Conservation (phyloP, 2,329 filamentous ascomycete species). For the Pestalotiopsis sp. region DNA sequence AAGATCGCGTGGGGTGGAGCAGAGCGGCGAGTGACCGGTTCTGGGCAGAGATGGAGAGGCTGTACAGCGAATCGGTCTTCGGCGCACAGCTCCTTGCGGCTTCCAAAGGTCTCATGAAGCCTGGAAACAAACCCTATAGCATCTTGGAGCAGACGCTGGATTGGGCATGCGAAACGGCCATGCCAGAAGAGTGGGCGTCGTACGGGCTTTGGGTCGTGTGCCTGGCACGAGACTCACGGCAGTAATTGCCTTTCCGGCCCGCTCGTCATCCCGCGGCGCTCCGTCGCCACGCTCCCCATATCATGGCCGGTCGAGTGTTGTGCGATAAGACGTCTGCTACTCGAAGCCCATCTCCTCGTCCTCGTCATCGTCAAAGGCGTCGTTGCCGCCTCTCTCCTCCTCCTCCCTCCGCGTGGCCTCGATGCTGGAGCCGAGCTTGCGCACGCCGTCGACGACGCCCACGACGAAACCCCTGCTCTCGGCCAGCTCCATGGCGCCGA, state of each 20-base stretch:
- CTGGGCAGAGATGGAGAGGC: not conserved
- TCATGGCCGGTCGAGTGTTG: too few relatives aligned
- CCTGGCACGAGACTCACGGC: too few relatives aligned
- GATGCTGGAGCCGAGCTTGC: constrained; percentile 77
- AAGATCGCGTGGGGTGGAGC: too few relatives aligned
- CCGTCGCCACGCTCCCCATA: too few relatives aligned
- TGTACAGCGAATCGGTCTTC: not conserved
- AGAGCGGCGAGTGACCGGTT: too few relatives aligned
- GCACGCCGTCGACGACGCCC: constrained; percentile 83
- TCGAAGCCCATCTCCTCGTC: constrained; percentile 50
- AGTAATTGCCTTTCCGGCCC: too few relatives aligned
- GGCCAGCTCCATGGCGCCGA: constrained; percentile 90
- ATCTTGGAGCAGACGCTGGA: not conserved
- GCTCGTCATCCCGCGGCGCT: too few relatives aligned
- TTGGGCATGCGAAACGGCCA: too few relatives aligned
- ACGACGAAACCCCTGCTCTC: constrained; percentile 83
- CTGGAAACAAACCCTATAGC: not conserved
- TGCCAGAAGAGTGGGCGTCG: too few relatives aligned
- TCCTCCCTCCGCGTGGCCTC: constrained; percentile 78
- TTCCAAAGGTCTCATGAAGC: not conserved
- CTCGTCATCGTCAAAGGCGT: constrained; percentile 57
- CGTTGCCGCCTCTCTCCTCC: constrained; percentile 66
- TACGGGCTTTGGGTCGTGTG: too few relatives aligned
- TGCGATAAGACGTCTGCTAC: not conserved
- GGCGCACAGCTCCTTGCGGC: not conserved